A percentile compares a stretch with the other conserved stretches of the same genome.
These are phyloP conservation scores for Cystobasidium tubakii DNA, from an alignment of 768 basidiomycete genomes.

Conservation along the genomic window DNA sequence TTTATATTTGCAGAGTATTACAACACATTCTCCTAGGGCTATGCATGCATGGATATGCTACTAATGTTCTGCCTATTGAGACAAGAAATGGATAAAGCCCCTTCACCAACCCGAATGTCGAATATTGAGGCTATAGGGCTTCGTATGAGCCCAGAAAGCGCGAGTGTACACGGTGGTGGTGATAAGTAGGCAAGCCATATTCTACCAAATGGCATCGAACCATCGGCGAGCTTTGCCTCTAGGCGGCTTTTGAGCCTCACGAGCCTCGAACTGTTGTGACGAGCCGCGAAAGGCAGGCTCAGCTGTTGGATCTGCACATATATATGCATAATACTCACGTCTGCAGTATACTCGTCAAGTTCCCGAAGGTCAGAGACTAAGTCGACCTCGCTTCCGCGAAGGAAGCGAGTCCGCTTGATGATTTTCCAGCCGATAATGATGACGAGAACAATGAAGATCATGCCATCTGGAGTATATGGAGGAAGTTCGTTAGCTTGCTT, in stretches of 20 bases:
- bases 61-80: too few relatives aligned
- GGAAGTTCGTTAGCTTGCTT: too few relatives aligned
- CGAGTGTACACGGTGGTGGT: background rate
- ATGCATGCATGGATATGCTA: too few relatives aligned
- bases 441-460: slow-evolving; percentile 28
- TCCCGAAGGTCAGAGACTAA: slow-evolving; percentile 24
- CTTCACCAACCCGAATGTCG: too few relatives aligned
- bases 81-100: too few relatives aligned
- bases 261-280: background rate
- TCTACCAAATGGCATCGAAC: slow-evolving; percentile 23
- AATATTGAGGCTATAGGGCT: too few relatives aligned
- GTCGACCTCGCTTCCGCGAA: slow-evolving; percentile 22
- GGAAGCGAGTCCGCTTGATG: slow-evolving; percentile 34
- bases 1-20: too few relatives aligned
- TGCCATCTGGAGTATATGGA: slow-evolving; percentile 8
- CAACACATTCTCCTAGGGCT: too few relatives aligned
- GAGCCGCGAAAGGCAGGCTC: background rate
- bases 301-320: background rate
- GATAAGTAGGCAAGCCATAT: background rate
- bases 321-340: background rate
- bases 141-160: background rate
- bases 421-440: slow-evolving; percentile 33
- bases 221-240: slow-evolving; percentile 5
- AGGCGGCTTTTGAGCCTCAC: slow-evolving; percentile 10
- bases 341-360: slow-evolving; percentile 24